Evolutionary conservation across 2,329 filamentous ascomycete species (phyloP), one percentile per base, ranked within the genome.

Genomic region (Xylariales sp.): DNA sequence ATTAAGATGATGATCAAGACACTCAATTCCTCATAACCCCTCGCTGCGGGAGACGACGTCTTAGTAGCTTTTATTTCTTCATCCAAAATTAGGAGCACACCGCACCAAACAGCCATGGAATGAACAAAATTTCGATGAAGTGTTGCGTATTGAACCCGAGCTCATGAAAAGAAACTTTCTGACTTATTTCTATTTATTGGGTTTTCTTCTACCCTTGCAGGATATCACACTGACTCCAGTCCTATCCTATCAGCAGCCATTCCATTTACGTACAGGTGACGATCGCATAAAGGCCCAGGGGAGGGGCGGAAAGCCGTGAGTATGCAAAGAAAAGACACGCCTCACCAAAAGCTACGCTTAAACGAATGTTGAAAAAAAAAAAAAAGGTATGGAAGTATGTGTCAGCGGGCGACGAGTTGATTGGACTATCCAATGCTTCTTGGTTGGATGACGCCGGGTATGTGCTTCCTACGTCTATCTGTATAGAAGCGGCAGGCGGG

Each of bases 1-100:
- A 84, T 85, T 71, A 90, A 89, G 81, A 91, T 91, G 85, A 93
- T 94, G 90, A 85, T 90, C 76, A 88, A 89, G 81, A 91, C 89
- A 53, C 81, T 90, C 58, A 86, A 87, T 71, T 84, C 84, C 59
- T 86, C 75, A 83, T 10, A 12, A n/a, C 30, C 36, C 18, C 8
- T 45, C 34, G 12, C 18, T 43, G 5, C 1, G 23, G 48, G 18
- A 45, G 3, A 54, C 10, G n/a, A 16, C n/a, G 23, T 46, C 14
- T 59, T 36, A 32, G 28, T 30, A 34, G 32, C 14, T 39, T n/a
- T 30, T 28, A 41, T 6, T 55, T 50, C 41, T 34, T 54, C 28
- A 16, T 28, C 43, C 12, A 30, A 14, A 32, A 12, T 28, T 43
- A 14, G 56, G 53, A 54, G 30, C 23, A 48, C 46, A 32, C 23